Conservation (phyloP, 192 early-diverging fungal genomes). For the Neocallimastix lanati region DNA sequence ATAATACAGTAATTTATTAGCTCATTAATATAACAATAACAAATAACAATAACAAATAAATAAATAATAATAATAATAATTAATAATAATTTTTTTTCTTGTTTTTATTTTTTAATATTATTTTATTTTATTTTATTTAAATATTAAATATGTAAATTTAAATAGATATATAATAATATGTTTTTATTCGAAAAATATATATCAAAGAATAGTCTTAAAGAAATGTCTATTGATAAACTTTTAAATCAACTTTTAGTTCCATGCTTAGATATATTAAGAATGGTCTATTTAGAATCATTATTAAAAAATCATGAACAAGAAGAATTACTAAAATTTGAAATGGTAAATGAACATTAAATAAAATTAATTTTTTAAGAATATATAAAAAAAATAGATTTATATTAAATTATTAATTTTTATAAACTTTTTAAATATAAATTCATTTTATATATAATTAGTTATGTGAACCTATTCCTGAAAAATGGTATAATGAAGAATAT, state of each 20-base stretch:
- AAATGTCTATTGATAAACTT: not conserved
- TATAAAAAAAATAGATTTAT: no score
- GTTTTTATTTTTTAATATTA: no score
- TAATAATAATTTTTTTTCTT: no score
- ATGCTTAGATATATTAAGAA: not conserved
- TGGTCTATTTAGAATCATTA: not conserved
- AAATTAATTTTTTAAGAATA: not conserved
- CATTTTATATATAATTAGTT: not conserved
- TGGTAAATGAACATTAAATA: not conserved
- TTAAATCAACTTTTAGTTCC: not conserved
- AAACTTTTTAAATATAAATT: no score
- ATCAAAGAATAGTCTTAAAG: not conserved
- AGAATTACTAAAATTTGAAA: not conserved
- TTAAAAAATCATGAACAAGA: not conserved
- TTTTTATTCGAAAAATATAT: not conserved
- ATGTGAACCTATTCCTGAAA: not conserved
- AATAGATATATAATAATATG: not conserved
- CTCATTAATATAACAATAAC: no score
- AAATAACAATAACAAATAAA: no score
- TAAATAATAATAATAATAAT: no score
- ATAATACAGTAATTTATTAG: no score
- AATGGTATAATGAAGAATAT: not conserved
- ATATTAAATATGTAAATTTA: no score
- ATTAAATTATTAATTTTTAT: no score
- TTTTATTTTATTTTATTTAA: no score